phyloP scores from a whole-genome alignment of 2,329 filamentous ascomycete genomes.

The Nothopassalora personata region DNA sequence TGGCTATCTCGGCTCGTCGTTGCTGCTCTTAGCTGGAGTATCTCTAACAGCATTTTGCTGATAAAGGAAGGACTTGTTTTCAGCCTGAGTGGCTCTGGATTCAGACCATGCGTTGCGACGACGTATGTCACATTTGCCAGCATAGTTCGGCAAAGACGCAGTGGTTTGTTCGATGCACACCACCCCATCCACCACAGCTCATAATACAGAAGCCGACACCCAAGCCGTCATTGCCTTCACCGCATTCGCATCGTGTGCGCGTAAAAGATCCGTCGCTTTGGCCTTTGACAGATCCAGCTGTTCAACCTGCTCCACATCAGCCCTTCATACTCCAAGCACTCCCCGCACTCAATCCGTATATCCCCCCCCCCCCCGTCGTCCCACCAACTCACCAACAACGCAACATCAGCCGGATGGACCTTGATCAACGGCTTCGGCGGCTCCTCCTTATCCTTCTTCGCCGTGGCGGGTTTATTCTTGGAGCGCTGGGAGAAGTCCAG shows the following conservation, averaged over 20 bases:
- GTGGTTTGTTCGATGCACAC: neutral
- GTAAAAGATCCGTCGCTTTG: conserved; percentile 70
- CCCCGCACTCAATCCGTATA: neutral
- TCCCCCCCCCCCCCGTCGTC: conserved; percentile 43
- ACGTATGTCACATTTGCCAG: neutral
- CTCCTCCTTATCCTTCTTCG: conserved; percentile 26
- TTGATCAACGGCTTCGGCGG: conserved; percentile 53
- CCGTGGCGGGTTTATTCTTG: conserved; percentile 35
- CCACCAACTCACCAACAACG: conserved; percentile 53
- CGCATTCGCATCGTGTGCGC: conserved; percentile 64
- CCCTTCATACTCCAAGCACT: neutral
- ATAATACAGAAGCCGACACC: conserved; percentile 30
- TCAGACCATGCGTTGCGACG: neutral
- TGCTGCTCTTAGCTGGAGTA: neutral
- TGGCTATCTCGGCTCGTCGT: neutral
- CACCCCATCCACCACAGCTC: neutral
- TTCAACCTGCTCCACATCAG: conserved; percentile 48
- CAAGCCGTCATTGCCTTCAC: conserved; percentile 62
- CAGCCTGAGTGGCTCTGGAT: neutral
- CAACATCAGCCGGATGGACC: conserved; percentile 66
- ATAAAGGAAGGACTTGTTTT: neutral
- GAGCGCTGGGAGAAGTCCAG: conserved; percentile 42
- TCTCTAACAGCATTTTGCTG: neutral
- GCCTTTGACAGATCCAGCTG: conserved; percentile 66
- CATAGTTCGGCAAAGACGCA: no score